phyloP scores from a whole-genome alignment of 768 basidiomycete species.

The Favolaschia claudopus region DNA sequence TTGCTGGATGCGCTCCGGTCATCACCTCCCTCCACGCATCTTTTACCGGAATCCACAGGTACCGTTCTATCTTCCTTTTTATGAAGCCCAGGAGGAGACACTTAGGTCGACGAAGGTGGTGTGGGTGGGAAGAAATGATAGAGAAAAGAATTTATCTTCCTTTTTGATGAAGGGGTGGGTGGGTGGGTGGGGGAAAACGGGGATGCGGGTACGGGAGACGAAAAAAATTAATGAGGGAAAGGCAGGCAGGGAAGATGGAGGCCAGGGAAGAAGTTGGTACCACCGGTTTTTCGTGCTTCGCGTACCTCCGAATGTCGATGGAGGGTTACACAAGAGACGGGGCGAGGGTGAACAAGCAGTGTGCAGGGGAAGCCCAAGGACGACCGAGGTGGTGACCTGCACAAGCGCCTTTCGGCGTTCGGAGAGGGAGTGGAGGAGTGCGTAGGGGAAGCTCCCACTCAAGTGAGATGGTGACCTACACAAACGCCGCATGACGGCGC shows the following conservation, averaged over 20 bases:
- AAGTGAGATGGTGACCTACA: constrained; percentile 7
- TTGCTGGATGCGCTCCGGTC: not conserved
- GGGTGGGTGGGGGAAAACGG: not conserved
- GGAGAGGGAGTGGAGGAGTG: no score
- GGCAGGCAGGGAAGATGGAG: no score
- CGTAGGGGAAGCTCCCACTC: no score
- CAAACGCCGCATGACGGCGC: not conserved
- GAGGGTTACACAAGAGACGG: constrained; percentile 11
- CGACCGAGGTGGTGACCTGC: constrained; percentile 7
- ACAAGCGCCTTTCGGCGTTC: not conserved
- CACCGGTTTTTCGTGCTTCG: constrained; percentile 1
- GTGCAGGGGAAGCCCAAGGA: constrained; percentile 10
- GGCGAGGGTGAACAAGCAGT: not conserved
- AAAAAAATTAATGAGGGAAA: not conserved
- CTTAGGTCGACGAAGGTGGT: not conserved
- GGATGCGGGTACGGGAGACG: not conserved
- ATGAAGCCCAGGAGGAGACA: not conserved
- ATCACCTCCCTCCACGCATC: not conserved
- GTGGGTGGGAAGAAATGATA: not conserved
- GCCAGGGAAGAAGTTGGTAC: not conserved
- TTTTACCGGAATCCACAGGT: not conserved
- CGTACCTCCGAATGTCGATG: constrained; percentile 7
- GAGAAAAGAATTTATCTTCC: not conserved
- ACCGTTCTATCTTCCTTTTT: constrained; percentile 1
- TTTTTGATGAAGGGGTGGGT: not conserved